Evolutionary conservation across 1,284 basidiomycete genomes (phyloP).

Genomic region (Tremellales sp.): DNA sequence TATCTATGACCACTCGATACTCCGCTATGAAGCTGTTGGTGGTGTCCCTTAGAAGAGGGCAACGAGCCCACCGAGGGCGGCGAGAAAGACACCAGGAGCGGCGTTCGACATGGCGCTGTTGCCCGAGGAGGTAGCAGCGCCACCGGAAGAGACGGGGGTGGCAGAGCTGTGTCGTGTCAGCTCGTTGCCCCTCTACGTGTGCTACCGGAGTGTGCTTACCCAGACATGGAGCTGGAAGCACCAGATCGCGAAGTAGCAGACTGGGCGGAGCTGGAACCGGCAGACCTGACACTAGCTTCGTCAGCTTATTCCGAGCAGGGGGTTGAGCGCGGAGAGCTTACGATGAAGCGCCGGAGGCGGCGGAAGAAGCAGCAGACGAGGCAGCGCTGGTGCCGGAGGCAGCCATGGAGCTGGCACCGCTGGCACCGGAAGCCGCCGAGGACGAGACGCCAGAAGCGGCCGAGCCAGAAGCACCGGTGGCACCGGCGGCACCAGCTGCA

Average conservation of each 20-base stretch:
- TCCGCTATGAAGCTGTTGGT: too few relatives aligned
- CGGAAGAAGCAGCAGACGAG: slow-evolving; percentile 3
- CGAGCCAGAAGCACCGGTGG: slow-evolving; percentile 6
- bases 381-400: slow-evolving; percentile 8
- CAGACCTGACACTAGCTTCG: slow-evolving; percentile 2
- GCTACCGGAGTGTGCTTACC: background rate
- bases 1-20: too few relatives aligned
- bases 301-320: background rate
- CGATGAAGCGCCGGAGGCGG: slow-evolving; percentile 5
- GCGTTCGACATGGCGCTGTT: background rate
- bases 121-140: background rate
- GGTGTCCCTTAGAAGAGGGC: slow-evolving; percentile 29
- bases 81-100: slow-evolving; percentile 15
- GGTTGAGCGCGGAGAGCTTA: background rate
- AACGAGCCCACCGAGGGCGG: slow-evolving; percentile 23
- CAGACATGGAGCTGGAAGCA: background rate
- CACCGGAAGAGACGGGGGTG: slow-evolving; percentile 7
- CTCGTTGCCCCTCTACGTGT: too few relatives aligned
- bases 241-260: slow-evolving; percentile 4
- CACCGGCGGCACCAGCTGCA: slow-evolving; percentile 11
- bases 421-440: slow-evolving; percentile 2
- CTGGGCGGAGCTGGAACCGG: slow-evolving; percentile 5
- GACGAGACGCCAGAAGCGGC: background rate
- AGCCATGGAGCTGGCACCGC: slow-evolving; percentile 3
- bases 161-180: slow-evolving; percentile 2